Percentiles rank a stretch among this genome's conserved stretches.
Evolutionary conservation across 139 green algal species (phyloP).

Genomic region (Picochlorum costavermella): DNA sequence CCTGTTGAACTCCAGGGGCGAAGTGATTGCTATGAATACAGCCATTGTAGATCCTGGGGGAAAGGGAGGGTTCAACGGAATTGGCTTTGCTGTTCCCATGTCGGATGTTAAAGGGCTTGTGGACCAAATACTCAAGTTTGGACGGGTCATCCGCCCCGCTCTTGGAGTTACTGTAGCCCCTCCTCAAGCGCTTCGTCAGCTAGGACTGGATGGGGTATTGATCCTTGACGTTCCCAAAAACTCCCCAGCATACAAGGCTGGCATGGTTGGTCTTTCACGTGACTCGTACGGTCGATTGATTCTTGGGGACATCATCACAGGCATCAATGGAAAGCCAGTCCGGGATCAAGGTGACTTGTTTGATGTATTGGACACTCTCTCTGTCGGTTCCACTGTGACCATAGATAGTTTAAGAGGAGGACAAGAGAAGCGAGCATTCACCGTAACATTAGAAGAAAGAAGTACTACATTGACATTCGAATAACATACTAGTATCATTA

Average conservation of each 20-base stretch:
- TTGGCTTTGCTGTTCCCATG: slow-evolving; percentile 69
- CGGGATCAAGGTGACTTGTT: slow-evolving; percentile 48
- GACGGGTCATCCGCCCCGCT: slow-evolving; percentile 53
- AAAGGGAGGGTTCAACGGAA: slow-evolving; percentile 33
- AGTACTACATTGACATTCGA: slow-evolving; percentile 6
- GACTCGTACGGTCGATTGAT: slow-evolving; percentile 33
- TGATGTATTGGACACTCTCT: slow-evolving; percentile 45
- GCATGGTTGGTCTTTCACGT: slow-evolving; percentile 26
- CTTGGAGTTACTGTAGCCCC: slow-evolving; percentile 85
- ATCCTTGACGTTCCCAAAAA: slow-evolving; percentile 45
- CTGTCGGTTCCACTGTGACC: slow-evolving; percentile 36
- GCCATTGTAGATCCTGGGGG: slow-evolving; percentile 53
- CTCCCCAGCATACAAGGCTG: slow-evolving; percentile 55
- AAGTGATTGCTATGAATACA: slow-evolving; percentile 72
- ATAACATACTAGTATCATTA: slow-evolving; percentile 6
- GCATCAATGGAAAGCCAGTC: slow-evolving; percentile 40
- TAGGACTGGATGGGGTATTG: slow-evolving; percentile 36
- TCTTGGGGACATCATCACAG: slow-evolving; percentile 49
- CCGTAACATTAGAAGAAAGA: slow-evolving; percentile 30
- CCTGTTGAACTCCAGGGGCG: slow-evolving; percentile 28
- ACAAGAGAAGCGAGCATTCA: slow-evolving; percentile 6
- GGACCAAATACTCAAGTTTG: slow-evolving; percentile 66
- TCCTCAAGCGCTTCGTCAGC: slow-evolving; percentile 32
- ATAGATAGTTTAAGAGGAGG: slow-evolving; percentile 32
- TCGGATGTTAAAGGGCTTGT: slow-evolving; percentile 61